These are phyloP conservation scores for Gymnopilus dilepis DNA, from an alignment of 768 basidiomycete genomes.

Conservation along the genomic window DNA sequence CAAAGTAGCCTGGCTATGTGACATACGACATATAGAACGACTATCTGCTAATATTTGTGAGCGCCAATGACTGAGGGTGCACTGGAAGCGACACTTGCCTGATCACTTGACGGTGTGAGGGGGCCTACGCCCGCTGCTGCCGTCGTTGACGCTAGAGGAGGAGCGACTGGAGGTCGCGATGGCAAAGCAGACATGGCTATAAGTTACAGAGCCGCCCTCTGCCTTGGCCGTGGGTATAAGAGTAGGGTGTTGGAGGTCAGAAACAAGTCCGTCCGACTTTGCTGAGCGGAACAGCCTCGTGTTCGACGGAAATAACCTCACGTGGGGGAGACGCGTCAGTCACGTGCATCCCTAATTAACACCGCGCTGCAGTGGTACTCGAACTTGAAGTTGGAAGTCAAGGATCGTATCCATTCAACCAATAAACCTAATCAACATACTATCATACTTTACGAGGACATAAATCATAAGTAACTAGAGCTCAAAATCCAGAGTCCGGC, in stretches of 20 bases:
- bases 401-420: not conserved
- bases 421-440: slow-evolving; percentile 14
- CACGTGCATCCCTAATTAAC: slow-evolving; percentile 15
- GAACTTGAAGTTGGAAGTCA: not conserved
- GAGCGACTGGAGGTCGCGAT: slow-evolving; percentile 48
- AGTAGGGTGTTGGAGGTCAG: slow-evolving; percentile 12
- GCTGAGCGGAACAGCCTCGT: slow-evolving; percentile 21
- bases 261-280: not conserved
- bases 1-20: slow-evolving; percentile 8
- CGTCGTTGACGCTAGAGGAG: slow-evolving; percentile 45
- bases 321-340: slow-evolving; percentile 23
- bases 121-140: slow-evolving; percentile 40
- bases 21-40: slow-evolving; percentile 28
- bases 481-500: not conserved
- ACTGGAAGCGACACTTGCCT: slow-evolving; percentile 49
- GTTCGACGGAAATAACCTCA: slow-evolving; percentile 14
- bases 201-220: not conserved
- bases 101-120: slow-evolving; percentile 70
- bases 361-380: not conserved
- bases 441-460: slow-evolving; percentile 10
- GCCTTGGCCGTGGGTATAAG: slow-evolving; percentile 2
- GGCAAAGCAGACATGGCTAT: slow-evolving; percentile 23
- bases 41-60: slow-evolving; percentile 14
- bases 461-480: slow-evolving; percentile 13
- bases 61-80: not conserved